Base-by-base conservation (phyloP, 179 eudicot species). In the Gypsophila paniculata region DNA sequence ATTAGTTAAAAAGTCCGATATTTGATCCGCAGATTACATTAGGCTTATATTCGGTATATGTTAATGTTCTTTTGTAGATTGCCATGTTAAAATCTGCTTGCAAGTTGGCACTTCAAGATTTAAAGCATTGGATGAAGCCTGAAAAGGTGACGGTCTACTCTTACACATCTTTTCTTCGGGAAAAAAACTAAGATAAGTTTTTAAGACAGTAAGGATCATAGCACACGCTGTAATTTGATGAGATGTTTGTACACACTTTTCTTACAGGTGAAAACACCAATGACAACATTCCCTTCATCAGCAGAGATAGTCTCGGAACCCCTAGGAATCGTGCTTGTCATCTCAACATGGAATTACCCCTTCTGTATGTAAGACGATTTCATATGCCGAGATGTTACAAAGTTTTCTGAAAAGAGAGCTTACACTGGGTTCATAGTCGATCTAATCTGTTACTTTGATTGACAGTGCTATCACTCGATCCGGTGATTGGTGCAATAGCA, bases 381-480 rank as follows among this genome's bases (percentile, higher is more conserved):
- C 26, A 32, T 60, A 25, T 52, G 13, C 14, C 21, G 3, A 19
- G 6, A 32, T 13, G 4, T 21, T 69, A n/a, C 39, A 18, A 26
- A 25, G 55, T 46, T 68, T 2, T 11, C 18, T 9, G 10, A 53
- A 26, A 53, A 32, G 26, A 52, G 61, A 68, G 39, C 38, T 46
- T 67, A 22, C n/a, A 34, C 12, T 25, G 3, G 18, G 61, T 18
- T 36, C 62, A 70, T 51, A n/a, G 61, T 22, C 25, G 15, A 29
- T n/a, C 32, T 61, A 2, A 25, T 38, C 29, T 71, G 26, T 54
- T 61, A 15, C 3, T 26, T 17, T 25, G 51, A 51, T 63, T 53
- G 21, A 57, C 85, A 92, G 97, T 83, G 78, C 68, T 94, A 67
- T 90, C 97, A 29, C 79, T 94, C 57, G 95, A 94, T 74, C 87